Conservation (phyloP, 257 asterid species). For the Verbena officinalis region DNA sequence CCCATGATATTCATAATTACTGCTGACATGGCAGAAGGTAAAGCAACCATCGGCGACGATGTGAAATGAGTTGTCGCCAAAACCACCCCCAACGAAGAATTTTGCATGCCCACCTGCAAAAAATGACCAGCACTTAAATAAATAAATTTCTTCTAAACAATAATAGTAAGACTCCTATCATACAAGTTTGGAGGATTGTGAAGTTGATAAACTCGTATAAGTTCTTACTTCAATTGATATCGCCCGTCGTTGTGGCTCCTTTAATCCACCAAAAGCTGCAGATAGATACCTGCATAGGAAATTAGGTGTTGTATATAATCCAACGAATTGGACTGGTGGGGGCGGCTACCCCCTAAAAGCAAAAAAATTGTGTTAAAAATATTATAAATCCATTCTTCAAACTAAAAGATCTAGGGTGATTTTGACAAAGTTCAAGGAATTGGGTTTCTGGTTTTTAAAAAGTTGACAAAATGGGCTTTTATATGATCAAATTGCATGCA, state of each 20-base stretch:
- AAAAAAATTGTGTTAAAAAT: too few relatives aligned
- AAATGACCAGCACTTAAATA: not conserved
- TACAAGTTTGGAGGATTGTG: too few relatives aligned
- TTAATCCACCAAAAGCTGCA: conserved; percentile 75
- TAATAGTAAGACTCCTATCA: too few relatives aligned
- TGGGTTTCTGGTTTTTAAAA: too few relatives aligned
- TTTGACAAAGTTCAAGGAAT: too few relatives aligned
- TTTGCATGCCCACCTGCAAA: conserved; percentile 93
- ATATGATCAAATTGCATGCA: too few relatives aligned
- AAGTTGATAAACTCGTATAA: too few relatives aligned
- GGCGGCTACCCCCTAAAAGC: too few relatives aligned
- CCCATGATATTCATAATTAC: conserved; percentile 92
- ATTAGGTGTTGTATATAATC: not conserved
- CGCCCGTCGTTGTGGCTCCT: conserved; percentile 86
- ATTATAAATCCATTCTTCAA: too few relatives aligned
- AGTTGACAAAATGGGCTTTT: too few relatives aligned
- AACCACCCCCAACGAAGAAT: conserved; percentile 92
- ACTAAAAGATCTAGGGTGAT: too few relatives aligned
- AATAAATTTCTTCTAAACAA: not conserved
- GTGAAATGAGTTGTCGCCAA: conserved; percentile 81
- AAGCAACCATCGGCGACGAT: conserved; percentile 74
- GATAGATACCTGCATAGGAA: conserved; percentile 58
- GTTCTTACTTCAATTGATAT: conserved; percentile 80
- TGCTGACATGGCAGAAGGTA: conserved; percentile 86
- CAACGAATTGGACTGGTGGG: not conserved